Evolutionary conservation across 2,329 filamentous ascomycete genomes (phyloP).

Genomic region (Hypoxylon sp.): DNA sequence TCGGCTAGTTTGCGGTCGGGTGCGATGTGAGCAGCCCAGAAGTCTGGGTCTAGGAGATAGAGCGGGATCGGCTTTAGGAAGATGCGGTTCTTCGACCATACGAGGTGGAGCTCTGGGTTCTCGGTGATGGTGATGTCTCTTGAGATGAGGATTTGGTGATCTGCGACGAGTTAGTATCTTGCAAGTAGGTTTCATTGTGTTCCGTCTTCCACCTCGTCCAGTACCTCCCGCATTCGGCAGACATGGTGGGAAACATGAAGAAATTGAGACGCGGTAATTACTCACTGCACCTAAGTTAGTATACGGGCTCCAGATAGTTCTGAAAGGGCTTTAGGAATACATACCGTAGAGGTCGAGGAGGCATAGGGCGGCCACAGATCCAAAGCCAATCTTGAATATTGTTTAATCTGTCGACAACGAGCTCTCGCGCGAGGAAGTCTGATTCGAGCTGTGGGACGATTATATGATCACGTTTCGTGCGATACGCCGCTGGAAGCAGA

Average conservation of each 20-base stretch:
- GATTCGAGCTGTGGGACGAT: constrained; percentile 39
- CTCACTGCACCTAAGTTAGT: constrained; percentile 23
- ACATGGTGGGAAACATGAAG: background rate
- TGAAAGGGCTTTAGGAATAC: background rate
- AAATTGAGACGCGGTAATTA: background rate
- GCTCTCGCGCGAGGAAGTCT: constrained; percentile 47
- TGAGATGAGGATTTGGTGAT: constrained; percentile 52
- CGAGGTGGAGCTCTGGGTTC: constrained; percentile 54
- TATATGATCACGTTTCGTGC: constrained; percentile 49
- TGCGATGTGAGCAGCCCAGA: constrained; percentile 51
- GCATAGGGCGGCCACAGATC: constrained; percentile 52
- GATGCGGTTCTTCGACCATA: constrained; percentile 55
- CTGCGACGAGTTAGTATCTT: constrained; percentile 23
- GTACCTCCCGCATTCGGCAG: no score
- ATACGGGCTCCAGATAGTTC: background rate
- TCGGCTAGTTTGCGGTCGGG: constrained; percentile 44
- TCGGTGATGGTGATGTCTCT: constrained; percentile 55
- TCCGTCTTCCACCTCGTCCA: no score
- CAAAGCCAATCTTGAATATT: constrained; percentile 49
- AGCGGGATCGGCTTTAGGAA: constrained; percentile 56
- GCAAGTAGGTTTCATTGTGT: no score
- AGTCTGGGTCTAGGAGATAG: constrained; percentile 53
- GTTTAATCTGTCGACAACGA: constrained; percentile 50
- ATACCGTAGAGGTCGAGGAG: constrained; percentile 52
- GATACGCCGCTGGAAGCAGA: constrained; percentile 49